phyloP scores from a whole-genome alignment of 345 rosid genomes.

The Corchorus capsularis region DNA sequence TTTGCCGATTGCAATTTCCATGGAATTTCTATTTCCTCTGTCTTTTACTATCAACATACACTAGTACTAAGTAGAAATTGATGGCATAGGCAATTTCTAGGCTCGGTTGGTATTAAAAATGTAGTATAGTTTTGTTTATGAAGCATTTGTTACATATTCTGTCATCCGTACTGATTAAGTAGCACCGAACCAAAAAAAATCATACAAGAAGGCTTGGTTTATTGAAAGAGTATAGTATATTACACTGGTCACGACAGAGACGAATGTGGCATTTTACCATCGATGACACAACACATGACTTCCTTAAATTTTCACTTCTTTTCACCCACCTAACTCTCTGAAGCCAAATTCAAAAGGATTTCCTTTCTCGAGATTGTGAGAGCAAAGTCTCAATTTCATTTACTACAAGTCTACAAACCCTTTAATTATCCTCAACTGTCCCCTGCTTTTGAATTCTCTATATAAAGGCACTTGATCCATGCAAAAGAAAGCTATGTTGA shows the following conservation, averaged over 20 bases:
- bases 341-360: conserved; percentile 31
- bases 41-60: too few species aligned
- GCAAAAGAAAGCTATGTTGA: conserved; percentile 8
- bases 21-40: too few species aligned
- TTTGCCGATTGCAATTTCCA: too few species aligned
- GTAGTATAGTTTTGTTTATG: not conserved
- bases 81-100: too few species aligned
- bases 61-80: too few species aligned
- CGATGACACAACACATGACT: conserved; percentile 22
- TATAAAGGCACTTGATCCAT: conserved; percentile 23
- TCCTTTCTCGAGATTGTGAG: conserved; percentile 44
- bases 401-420: conserved; percentile 17
- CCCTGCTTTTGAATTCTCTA: conserved; percentile 33
- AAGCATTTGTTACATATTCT: not conserved
- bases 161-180: not conserved
- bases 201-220: not conserved
- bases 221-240: not conserved
- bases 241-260: conserved; percentile 11
- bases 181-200: not conserved
- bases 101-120: too few species aligned
- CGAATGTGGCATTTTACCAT: conserved; percentile 4
- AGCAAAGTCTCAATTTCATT: conserved; percentile 22
- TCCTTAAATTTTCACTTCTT: conserved; percentile 33
- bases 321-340: conserved; percentile 36
- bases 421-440: conserved; percentile 52